Percentiles rank a stretch among this genome's conserved stretches.
Evolutionary conservation across 352 stramenopile species (phyloP).

Genomic region (Ophiocytium majus): DNA sequence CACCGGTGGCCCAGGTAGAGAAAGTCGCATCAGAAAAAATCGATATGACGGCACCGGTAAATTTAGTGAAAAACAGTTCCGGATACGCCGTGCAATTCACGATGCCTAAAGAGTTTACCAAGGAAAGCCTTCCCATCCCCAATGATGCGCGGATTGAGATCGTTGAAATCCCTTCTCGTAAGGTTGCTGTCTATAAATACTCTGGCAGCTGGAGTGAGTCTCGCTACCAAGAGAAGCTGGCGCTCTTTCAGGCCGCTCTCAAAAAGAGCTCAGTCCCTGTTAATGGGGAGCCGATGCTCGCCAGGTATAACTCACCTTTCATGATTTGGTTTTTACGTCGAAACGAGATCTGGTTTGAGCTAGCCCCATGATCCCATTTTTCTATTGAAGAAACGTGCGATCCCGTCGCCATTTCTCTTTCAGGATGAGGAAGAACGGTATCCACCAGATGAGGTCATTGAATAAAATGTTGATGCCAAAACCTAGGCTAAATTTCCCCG

Average conservation of each 20-base stretch:
- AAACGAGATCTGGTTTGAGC: not conserved
- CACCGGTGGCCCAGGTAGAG: not conserved
- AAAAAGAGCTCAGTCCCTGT: too few species aligned
- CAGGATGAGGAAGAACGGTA: too few species aligned
- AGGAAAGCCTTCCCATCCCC: not conserved
- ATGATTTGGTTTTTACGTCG: not conserved
- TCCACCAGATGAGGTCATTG: too few species aligned
- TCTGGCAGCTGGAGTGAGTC: not conserved
- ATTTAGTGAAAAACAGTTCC: not conserved
- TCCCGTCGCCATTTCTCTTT: too few species aligned
- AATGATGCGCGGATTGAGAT: constrained; percentile 6
- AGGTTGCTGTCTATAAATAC: not conserved
- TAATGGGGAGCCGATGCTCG: not conserved
- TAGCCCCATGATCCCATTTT: too few species aligned
- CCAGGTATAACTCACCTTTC: not conserved
- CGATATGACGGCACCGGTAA: not conserved
- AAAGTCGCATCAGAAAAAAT: constrained; percentile 1
- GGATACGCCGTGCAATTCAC: not conserved
- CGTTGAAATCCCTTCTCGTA: not conserved
- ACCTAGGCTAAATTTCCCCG: too few species aligned
- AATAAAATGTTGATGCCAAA: too few species aligned
- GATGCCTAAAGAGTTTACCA: not conserved
- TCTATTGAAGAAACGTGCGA: too few species aligned
- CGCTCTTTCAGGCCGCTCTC: not conserved
- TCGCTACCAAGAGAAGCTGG: not conserved